Conservation (phyloP, 768 basidiomycete genomes). For the Myochromella boudieri region DNA sequence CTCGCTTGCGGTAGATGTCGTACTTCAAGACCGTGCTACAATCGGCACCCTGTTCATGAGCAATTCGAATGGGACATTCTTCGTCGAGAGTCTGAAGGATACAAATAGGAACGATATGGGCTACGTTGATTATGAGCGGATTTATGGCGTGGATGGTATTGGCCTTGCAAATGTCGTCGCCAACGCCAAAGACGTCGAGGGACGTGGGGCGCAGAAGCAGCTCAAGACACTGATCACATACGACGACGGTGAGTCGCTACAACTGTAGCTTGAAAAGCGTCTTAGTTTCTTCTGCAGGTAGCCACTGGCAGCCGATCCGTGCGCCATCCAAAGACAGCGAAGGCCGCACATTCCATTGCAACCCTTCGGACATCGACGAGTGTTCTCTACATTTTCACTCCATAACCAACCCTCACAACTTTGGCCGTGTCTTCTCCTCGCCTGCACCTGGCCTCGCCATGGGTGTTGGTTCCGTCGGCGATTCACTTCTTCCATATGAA, state of each 20-base stretch:
- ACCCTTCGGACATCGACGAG: conserved; percentile 47
- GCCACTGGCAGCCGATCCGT: conserved; percentile 72
- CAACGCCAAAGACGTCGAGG: conserved; percentile 84
- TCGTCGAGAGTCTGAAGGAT: conserved; percentile 86
- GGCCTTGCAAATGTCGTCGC: conserved; percentile 86
- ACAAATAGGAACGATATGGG: conserved; percentile 90
- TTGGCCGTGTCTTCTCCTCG: conserved; percentile 91
- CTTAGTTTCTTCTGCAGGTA: conserved; percentile 37
- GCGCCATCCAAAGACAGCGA: conserved; percentile 58
- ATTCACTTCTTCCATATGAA: conserved; percentile 65
- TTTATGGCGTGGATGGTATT: conserved; percentile 86
- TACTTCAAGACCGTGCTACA: conserved; percentile 60
- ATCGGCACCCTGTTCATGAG: conserved; percentile 94
- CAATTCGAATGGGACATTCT: conserved; percentile 95
- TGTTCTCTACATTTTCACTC: conserved; percentile 94
- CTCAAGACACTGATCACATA: conserved; percentile 84
- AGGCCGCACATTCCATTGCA: conserved; percentile 63
- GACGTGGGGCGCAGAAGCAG: conserved; percentile 64
- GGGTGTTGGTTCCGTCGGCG: conserved; percentile 92
- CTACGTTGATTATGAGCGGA: conserved; percentile 90
- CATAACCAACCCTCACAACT: conserved; percentile 90
- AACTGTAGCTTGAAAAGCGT: too few relatives aligned
- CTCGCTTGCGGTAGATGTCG: conserved; percentile 92
- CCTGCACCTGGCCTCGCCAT: conserved; percentile 93
- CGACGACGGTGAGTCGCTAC: conserved; percentile 68